phyloP scores from a whole-genome alignment of 2,329 filamentous ascomycete genomes.

The Venturia oleaginea region DNA sequence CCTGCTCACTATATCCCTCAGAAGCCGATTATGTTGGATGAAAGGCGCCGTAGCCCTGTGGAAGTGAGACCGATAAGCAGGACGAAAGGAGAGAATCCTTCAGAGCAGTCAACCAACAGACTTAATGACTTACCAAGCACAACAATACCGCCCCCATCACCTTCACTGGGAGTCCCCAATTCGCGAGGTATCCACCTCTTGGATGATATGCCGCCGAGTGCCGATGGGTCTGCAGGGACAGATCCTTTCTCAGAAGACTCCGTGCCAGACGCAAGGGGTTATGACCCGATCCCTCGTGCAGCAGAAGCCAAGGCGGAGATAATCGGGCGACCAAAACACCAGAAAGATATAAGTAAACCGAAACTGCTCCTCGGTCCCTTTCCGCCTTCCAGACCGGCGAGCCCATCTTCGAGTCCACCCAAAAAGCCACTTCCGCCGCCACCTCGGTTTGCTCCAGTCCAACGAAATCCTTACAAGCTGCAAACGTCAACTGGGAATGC shows the following conservation, averaged over 20 bases:
- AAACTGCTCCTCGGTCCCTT: background rate
- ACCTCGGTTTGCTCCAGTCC: background rate
- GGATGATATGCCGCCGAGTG: background rate
- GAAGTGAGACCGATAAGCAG: background rate
- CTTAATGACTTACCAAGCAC: background rate
- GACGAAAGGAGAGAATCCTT: background rate
- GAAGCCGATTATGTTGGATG: background rate
- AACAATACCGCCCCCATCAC: background rate
- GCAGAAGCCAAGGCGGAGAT: background rate
- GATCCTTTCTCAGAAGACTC: background rate
- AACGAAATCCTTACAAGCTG: background rate
- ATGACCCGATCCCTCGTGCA: background rate
- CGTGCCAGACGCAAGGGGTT: background rate
- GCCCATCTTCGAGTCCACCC: background rate
- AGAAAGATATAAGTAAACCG: background rate
- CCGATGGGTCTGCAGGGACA: background rate
- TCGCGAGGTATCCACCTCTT: background rate
- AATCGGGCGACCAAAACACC: background rate
- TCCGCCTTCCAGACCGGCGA: background rate
- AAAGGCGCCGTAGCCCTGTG: background rate
- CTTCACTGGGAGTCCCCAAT: background rate
- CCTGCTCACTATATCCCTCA: background rate
- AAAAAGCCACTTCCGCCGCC: background rate
- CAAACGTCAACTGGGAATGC: background rate
- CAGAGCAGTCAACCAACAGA: background rate